Percentiles rank a stretch among this genome's conserved stretches.
Evolutionary conservation across 345 rosid species (phyloP).

Genomic region (Schrenkiella parvula): DNA sequence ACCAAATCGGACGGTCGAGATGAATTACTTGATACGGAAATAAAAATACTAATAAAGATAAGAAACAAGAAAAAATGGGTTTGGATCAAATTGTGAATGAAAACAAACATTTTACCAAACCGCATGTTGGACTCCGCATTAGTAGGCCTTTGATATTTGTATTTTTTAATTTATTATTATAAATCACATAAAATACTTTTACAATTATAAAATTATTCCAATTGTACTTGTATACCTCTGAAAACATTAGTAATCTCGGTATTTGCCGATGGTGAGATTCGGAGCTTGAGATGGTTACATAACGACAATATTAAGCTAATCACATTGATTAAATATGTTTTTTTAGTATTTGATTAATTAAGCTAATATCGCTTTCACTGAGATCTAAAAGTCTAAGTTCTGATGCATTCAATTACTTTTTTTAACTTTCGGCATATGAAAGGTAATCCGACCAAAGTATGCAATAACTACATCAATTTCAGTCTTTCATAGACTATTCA

Average conservation of each 20-base stretch:
- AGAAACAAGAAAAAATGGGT: slow-evolving; percentile 2
- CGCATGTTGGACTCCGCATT: slow-evolving; percentile 27
- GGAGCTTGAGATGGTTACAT: neutral
- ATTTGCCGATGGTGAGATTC: neutral
- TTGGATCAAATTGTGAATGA: slow-evolving; percentile 22
- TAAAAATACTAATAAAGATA: neutral
- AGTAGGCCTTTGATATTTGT: neutral
- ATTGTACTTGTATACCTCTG: no score
- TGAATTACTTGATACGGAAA: slow-evolving; percentile 14
- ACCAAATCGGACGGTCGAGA: slow-evolving; percentile 20
- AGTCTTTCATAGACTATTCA: slow-evolving; percentile 15
- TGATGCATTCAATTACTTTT: slow-evolving; percentile 9
- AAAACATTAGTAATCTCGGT: neutral
- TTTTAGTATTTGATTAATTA: slow-evolving; percentile 15
- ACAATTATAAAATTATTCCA: no score
- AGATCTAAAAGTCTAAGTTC: slow-evolving; percentile 26
- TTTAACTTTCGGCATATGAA: slow-evolving; percentile 25
- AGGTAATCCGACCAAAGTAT: neutral
- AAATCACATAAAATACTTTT: no score
- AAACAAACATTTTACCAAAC: slow-evolving; percentile 28
- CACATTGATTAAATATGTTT: neutral
- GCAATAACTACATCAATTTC: slow-evolving; percentile 1
- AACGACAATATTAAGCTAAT: slow-evolving; percentile 14
- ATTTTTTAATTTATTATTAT: no score
- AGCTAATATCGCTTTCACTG: slow-evolving; percentile 26